Base-by-base conservation (phyloP, 1,284 basidiomycete species). In the Boletus semigastroideus region DNA sequence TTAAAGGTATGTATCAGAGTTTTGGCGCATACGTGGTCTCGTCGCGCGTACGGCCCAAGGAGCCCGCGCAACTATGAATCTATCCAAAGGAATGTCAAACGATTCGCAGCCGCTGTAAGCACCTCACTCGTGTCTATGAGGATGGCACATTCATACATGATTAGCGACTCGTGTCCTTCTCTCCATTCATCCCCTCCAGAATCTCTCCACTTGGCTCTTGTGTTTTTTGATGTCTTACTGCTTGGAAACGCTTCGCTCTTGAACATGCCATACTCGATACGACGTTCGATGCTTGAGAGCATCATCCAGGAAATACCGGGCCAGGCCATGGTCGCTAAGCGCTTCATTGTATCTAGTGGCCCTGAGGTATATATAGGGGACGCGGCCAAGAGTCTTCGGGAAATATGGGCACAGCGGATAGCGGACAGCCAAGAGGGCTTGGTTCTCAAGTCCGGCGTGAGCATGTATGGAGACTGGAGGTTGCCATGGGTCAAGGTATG, bases 141-240 rank as follows among this genome's bases (percentile, higher is more conserved):
- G 34, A 27, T 10, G 19, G 14, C 3, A 52, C 13, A 25, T 52
- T 49, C 30, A 48, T 43, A 28, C 34, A n/a, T 43, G 37, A 27
- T 20, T 25, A 71, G 69, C 34, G 69, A 72, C 16, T 73, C 74
- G 2, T 76, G 77, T 42, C 69, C 67, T 52, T 81, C 80, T 14
- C 71, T 82, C 54, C 59, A 74, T 43, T 82, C 80, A 19, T 74
- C 77, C 5, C 49, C 30, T 71, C 73, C 51, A 63, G 60, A 49
- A 57, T 68, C 72, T 11, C 74, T 84, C 5, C 87, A 86, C 54
- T 79, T 94, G 5, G 88, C 83, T 14, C 75, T 94, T 6, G 84
- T 90, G 4, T 94, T 92, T 74, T 95, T 94, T 61, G 93, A 94
- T 59, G 63, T 94, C 12, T 74, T 96, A 4, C 67, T 80, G 17